Evolutionary conservation across 768 basidiomycete species (phyloP).

Genomic region (Lyophyllum atratum): DNA sequence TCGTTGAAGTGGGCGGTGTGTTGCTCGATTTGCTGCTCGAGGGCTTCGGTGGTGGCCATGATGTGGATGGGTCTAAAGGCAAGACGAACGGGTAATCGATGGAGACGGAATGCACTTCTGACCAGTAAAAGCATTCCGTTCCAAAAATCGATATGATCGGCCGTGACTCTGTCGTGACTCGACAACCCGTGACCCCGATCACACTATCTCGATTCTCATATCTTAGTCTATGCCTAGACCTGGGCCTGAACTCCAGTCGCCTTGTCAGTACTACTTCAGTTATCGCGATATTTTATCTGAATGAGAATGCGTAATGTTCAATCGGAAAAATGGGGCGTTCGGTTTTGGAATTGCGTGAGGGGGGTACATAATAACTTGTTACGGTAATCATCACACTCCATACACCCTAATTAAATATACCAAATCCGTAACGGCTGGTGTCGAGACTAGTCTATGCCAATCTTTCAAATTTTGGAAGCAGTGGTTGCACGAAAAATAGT

Average conservation of each 20-base stretch:
- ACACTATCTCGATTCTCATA: not conserved
- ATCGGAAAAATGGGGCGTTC: too few relatives aligned
- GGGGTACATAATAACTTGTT: too few relatives aligned
- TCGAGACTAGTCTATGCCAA: too few relatives aligned
- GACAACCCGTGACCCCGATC: not conserved
- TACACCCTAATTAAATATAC: too few relatives aligned
- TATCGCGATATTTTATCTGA: too few relatives aligned
- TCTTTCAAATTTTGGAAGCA: too few relatives aligned
- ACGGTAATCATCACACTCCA: too few relatives aligned
- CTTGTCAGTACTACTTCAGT: too few relatives aligned
- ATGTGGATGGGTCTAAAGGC: slow-evolving; percentile 19
- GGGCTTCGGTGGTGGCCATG: slow-evolving; percentile 31
- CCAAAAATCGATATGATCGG: not conserved
- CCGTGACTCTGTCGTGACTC: slow-evolving; percentile 2
- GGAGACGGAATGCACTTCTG: slow-evolving; percentile 20
- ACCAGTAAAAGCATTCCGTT: slow-evolving; percentile 15
- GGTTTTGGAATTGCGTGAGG: too few relatives aligned
- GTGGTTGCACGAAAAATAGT: not conserved
- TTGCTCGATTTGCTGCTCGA: slow-evolving; percentile 55
- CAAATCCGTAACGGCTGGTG: too few relatives aligned
- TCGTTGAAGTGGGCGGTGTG: slow-evolving; percentile 63
- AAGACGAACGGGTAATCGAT: slow-evolving; percentile 35
- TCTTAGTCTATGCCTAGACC: not conserved
- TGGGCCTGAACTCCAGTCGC: too few relatives aligned
- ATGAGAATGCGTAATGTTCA: too few relatives aligned